Evolutionary conservation across 257 asterid genomes (phyloP).

Genomic region (Gentiana dahurica): DNA sequence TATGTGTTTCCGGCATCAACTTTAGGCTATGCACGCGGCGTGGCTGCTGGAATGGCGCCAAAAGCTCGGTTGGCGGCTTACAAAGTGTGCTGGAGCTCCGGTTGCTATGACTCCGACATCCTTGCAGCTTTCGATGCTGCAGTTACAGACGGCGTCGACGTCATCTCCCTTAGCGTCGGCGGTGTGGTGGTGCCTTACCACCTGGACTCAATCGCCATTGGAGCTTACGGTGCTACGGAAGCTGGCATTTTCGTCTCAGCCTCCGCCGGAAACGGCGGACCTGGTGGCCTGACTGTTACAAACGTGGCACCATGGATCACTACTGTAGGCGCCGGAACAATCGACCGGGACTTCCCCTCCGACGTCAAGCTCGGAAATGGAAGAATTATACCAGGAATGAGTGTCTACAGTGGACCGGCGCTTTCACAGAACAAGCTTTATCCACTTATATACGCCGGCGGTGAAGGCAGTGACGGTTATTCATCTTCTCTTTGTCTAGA

Average conservation of each 20-base stretch:
- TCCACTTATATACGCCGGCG: slow-evolving; percentile 73
- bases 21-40: slow-evolving; percentile 78
- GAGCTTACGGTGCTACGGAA: slow-evolving; percentile 59
- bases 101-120: slow-evolving; percentile 83
- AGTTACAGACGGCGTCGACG: slow-evolving; percentile 79
- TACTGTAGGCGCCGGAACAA: slow-evolving; percentile 80
- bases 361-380: slow-evolving; percentile 73
- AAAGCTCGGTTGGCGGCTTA: slow-evolving; percentile 84
- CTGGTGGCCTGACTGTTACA: slow-evolving; percentile 70
- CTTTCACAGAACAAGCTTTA: slow-evolving; percentile 43
- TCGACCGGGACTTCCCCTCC: slow-evolving; percentile 86
- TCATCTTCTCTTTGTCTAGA: slow-evolving; percentile 71
- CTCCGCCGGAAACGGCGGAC: slow-evolving; percentile 90
- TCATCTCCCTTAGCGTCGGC: slow-evolving; percentile 74
- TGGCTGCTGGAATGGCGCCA: slow-evolving; percentile 96
- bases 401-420: slow-evolving; percentile 71
- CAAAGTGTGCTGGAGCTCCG: slow-evolving; percentile 80
- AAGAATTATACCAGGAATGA: slow-evolving; percentile 39
- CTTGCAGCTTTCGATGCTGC: slow-evolving; percentile 88
- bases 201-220: slow-evolving; percentile 74
- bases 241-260: slow-evolving; percentile 77
- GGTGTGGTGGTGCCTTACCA: slow-evolving; percentile 83
- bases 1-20: slow-evolving; percentile 75
- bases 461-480: slow-evolving; percentile 68
- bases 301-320: slow-evolving; percentile 93